Conservation (phyloP, 2,329 filamentous ascomycete species). For the Fusarium haematococcum region DNA sequence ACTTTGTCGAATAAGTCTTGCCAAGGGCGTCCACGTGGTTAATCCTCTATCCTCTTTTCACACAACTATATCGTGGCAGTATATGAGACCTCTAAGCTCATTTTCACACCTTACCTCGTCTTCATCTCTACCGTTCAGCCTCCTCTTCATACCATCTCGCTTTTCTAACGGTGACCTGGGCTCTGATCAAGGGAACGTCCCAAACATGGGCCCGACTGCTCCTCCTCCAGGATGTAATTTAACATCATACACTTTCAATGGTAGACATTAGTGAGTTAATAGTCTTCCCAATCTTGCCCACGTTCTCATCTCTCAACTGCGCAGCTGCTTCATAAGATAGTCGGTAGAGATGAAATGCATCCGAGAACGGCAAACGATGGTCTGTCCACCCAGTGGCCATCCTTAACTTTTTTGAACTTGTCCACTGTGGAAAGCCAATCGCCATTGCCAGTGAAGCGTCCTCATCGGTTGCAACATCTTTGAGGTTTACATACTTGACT, state of each 20-base stretch:
- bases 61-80: no score
- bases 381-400: not conserved
- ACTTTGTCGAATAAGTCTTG: no score
- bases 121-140: no score
- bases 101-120: no score
- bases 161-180: no score
- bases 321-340: not conserved
- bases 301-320: not conserved
- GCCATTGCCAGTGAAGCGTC: constrained; percentile 1
- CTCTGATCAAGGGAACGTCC: no score
- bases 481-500: constrained; percentile 1
- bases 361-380: not conserved
- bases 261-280: not conserved
- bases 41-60: no score
- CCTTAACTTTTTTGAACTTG: not conserved
- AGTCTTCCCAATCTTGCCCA: not conserved
- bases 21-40: no score
- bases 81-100: no score
- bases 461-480: not conserved
- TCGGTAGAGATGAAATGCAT: not conserved
- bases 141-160: no score
- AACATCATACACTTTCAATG: not conserved
- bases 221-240: no score
- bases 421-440: constrained; percentile 1
- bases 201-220: no score